Evolutionary conservation across 352 stramenopile species (phyloP).

Genomic region (Plasmopara halstedii): DNA sequence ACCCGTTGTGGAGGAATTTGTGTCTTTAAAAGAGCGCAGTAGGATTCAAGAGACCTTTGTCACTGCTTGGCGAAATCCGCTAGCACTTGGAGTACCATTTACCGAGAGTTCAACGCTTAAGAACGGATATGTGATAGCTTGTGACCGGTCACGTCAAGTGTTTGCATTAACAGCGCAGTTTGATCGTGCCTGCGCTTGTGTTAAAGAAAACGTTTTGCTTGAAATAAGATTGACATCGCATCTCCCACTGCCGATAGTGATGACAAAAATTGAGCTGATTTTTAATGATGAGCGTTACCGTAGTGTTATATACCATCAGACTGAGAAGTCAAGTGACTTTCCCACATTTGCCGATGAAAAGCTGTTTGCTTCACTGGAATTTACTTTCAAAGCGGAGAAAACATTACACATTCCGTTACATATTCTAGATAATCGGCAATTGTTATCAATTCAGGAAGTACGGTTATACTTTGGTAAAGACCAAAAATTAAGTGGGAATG

Average conservation of each 20-base stretch:
- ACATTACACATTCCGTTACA: conserved; percentile 39
- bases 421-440: conserved; percentile 42
- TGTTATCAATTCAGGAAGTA: conserved; percentile 57
- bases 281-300: conserved; percentile 78
- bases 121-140: conserved; percentile 35
- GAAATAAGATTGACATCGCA: conserved; percentile 41
- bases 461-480: conserved; percentile 42
- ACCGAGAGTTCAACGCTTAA: conserved; percentile 26
- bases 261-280: conserved; percentile 56
- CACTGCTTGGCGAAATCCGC: conserved; percentile 49
- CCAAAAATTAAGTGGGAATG: conserved; percentile 2
- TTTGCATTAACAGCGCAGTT: conserved; percentile 51
- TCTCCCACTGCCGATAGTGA: conserved; percentile 46
- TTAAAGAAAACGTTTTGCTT: conserved; percentile 54
- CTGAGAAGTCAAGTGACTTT: conserved; percentile 7
- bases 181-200: conserved; percentile 53
- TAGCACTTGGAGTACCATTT: conserved; percentile 32
- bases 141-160: conserved; percentile 46
- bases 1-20: conserved; percentile 60
- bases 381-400: conserved; percentile 29
- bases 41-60: conserved; percentile 54
- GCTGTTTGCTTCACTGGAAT: conserved; percentile 41
- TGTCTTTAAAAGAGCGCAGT: conserved; percentile 45
- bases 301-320: conserved; percentile 42
- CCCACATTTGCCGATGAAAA: conserved; percentile 21